Evolutionary conservation across 2,329 filamentous ascomycete genomes (phyloP).

Genomic region (Curvularia sp.): DNA sequence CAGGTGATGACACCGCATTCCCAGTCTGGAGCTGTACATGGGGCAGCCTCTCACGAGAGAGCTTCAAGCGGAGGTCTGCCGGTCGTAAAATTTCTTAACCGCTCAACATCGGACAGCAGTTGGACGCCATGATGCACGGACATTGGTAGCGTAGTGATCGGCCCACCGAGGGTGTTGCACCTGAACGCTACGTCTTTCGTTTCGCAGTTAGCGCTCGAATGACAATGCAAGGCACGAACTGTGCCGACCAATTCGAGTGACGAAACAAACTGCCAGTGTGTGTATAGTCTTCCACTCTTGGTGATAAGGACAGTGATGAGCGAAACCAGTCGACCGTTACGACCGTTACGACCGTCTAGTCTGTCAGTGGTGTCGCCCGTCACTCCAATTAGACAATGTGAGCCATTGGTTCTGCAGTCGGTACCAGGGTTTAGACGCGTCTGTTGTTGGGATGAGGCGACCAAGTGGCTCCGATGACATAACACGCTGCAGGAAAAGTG

Average conservation of each 20-base stretch:
- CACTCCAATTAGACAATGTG: conserved; percentile 2
- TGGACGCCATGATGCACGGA: conserved; percentile 22
- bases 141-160: conserved; percentile 17
- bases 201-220: background rate
- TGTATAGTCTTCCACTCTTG: background rate
- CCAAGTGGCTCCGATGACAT: conserved; percentile 12
- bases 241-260: background rate
- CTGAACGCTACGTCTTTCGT: conserved; percentile 6
- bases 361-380: background rate
- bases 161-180: conserved; percentile 20
- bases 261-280: background rate
- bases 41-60: conserved; percentile 19
- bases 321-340: background rate
- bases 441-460: conserved; percentile 10
- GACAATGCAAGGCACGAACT: background rate
- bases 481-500: conserved; percentile 4
- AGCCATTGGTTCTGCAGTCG: background rate
- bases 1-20: conserved; percentile 32
- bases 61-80: conserved; percentile 18
- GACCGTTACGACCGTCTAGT: background rate
- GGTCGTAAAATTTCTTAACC: conserved; percentile 21
- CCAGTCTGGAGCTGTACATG: conserved; percentile 15
- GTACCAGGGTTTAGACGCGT: conserved; percentile 9
- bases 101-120: conserved; percentile 24
- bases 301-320: background rate